Conservation (phyloP, 2,329 filamentous ascomycete genomes). For the Massarina eburnea region DNA sequence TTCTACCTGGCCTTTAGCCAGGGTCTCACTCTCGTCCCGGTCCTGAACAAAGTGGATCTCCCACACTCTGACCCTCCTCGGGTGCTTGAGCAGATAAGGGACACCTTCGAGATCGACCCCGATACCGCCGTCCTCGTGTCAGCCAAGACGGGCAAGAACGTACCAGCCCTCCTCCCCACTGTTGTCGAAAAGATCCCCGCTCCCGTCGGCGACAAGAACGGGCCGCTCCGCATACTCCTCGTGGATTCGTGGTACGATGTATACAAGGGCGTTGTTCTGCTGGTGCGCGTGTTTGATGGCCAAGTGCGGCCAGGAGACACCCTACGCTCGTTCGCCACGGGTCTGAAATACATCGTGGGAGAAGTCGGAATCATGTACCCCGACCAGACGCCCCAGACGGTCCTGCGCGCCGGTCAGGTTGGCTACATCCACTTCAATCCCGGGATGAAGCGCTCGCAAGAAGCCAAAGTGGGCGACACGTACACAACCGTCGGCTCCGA, state of each 20-base stretch:
- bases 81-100: slow-evolving; percentile 82
- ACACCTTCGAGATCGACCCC: slow-evolving; percentile 84
- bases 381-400: slow-evolving; percentile 75
- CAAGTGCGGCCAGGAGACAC: slow-evolving; percentile 79
- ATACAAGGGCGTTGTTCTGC: slow-evolving; percentile 88
- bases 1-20: slow-evolving; percentile 97
- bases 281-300: slow-evolving; percentile 91
- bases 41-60: slow-evolving; percentile 96
- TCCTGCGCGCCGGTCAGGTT: slow-evolving; percentile 86
- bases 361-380: slow-evolving; percentile 98
- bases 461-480: slow-evolving; percentile 94
- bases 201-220: slow-evolving; percentile 71
- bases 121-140: slow-evolving; percentile 76
- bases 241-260: slow-evolving; percentile 99
- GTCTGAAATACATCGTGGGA: slow-evolving; percentile 86
- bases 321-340: slow-evolving; percentile 84
- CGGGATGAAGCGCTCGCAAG: slow-evolving; percentile 94
- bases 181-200: slow-evolving; percentile 84
- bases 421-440: slow-evolving; percentile 98
- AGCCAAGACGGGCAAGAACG: slow-evolving; percentile 90
- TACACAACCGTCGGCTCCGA: slow-evolving; percentile 82
- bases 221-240: slow-evolving; percentile 79
- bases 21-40: slow-evolving; percentile 80
- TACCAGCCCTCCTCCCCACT: slow-evolving; percentile 77
- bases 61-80: slow-evolving; percentile 83